Percentiles rank a stretch among this genome's conserved stretches.
Conservation (phyloP, 352 stramenopile genomes). For the Globisporangium perplexum region DNA sequence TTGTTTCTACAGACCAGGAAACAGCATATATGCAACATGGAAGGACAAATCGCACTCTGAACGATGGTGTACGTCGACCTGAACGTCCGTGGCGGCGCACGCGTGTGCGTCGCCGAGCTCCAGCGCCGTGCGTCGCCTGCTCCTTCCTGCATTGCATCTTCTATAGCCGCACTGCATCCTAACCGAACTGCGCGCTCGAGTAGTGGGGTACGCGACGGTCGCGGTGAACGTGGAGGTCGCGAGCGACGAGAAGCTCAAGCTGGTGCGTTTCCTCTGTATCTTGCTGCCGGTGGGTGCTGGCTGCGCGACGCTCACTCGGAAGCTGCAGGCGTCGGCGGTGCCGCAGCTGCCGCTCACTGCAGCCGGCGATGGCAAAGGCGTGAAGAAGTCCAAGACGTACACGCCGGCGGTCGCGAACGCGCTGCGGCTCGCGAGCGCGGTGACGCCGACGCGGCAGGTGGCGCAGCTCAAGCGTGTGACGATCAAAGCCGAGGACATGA, state of each 20-base stretch:
- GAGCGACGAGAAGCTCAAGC: constrained; percentile 44
- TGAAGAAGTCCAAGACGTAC: constrained; percentile 72
- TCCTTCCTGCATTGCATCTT: neutral
- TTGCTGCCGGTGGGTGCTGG: too few species aligned
- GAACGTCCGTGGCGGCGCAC: constrained; percentile 47
- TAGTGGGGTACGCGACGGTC: constrained; percentile 63
- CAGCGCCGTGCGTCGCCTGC: constrained; percentile 36
- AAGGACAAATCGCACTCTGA: too few species aligned
- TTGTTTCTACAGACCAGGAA: neutral
- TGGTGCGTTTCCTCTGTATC: constrained; percentile 17
- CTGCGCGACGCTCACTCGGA: neutral
- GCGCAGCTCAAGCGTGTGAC: constrained; percentile 70
- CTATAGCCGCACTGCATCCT: too few species aligned
- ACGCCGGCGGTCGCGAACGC: constrained; percentile 29
- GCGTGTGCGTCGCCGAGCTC: constrained; percentile 53
- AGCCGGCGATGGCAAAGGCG: constrained; percentile 24
- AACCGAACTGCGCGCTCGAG: too few species aligned
- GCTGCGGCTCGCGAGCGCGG: constrained; percentile 34
- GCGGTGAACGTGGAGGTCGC: constrained; percentile 62
- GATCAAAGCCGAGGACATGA: constrained; percentile 71
- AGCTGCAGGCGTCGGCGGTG: constrained; percentile 21
- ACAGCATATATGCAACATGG: neutral
- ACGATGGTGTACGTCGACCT: constrained; percentile 67
- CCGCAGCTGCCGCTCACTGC: constrained; percentile 28
- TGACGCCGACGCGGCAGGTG: constrained; percentile 16